Evolutionary conservation across 441 rosid genomes (phyloP), one percentile per base, ranked within the genome.

Genomic region (Adansonia madagascariensis): DNA sequence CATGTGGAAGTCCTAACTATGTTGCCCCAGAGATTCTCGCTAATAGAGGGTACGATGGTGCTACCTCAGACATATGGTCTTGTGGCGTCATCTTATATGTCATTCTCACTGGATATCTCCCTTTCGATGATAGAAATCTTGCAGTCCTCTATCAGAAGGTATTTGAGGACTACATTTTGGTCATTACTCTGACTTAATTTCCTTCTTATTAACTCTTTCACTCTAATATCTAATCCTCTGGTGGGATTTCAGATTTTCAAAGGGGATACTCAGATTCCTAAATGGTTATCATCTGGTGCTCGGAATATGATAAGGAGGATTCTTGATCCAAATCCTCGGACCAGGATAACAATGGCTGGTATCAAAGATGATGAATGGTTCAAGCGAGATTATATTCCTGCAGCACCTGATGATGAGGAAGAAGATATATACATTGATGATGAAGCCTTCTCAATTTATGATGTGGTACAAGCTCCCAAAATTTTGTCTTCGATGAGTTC

Each of bases 61-160:
- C 97, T 71, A 85, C 96, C 46, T 90, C 98, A 11, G 99, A 95
- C 81, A 83, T 90, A 75, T 95, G 99, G 99, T 95, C 98, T 0
- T 92, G 97, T 53, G 99, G 99, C n/a, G 97, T 95, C 57, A 91
- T 95, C 81, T 82, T 95, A 63, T 95, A 91, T 41, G 97, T 91
- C 15, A 87, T 93, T 78, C 88, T 95, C 66, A 93, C 91, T 0
- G 98, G 97, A 52, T 90, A 84, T 79, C 94, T 93, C 73, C 98
- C 99, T 44, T 93, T 92, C 8, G 97, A 95, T 59, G 99, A 93
- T 71, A 88, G 98, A 82, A 93, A 93, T 81, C 95, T 93, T 24
- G 96, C 90, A 10, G 98, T 92, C 82, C 91, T 93, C 64, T 93
- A 92, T 80, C 96, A 93, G 68, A 95, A 93, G 97, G 99, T 95